Percentiles rank a stretch among this genome's conserved stretches.
Evolutionary conservation across 1,284 basidiomycete species (phyloP).

Genomic region (Ganoderma multipileum): DNA sequence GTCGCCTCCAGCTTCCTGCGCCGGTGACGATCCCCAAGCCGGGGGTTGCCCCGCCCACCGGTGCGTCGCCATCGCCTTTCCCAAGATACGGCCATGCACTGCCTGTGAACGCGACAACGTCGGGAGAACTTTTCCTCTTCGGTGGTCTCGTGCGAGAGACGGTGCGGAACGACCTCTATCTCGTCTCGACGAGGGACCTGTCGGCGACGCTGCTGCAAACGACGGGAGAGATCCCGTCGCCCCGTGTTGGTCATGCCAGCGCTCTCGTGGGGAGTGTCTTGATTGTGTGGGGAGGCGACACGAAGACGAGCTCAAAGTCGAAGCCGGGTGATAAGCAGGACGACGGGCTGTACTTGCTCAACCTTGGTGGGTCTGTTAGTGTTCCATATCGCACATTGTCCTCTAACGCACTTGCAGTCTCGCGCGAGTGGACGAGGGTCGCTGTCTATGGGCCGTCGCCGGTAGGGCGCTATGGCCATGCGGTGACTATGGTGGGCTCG

Average conservation of each 20-base stretch:
- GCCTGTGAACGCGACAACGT: conserved; percentile 82
- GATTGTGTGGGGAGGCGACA: conserved; percentile 99
- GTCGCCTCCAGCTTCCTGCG: conserved; percentile 69
- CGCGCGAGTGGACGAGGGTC: conserved; percentile 94
- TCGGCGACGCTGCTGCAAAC: conserved; percentile 86
- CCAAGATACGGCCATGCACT: conserved; percentile 97
- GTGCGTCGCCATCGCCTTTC: conserved; percentile 86
- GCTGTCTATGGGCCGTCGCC: conserved; percentile 79
- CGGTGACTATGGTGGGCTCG: conserved; percentile 91
- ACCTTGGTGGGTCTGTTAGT: conserved; percentile 78
- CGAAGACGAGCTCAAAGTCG: conserved; percentile 74
- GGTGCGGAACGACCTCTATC: conserved; percentile 94
- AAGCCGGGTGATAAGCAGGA: conserved; percentile 86
- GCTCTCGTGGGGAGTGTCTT: conserved; percentile 96
- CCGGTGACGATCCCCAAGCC: conserved; percentile 69
- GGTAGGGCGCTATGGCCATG: conserved; percentile 94
- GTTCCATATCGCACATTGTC: too few relatives aligned
- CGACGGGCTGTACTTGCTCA: conserved; percentile 94
- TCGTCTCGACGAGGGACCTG: conserved; percentile 84
- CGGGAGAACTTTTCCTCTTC: conserved; percentile 95
- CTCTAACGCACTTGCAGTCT: conserved; percentile 53
- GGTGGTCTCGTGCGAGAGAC: conserved; percentile 95
- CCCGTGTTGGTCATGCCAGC: conserved; percentile 95
- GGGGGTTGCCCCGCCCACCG: conserved; percentile 60
- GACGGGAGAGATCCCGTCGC: conserved; percentile 87